Evolutionary conservation across 805 yeast species (phyloP), one percentile per base, ranked within the genome.

Genomic region (Myxozyma vanderwaltii): DNA sequence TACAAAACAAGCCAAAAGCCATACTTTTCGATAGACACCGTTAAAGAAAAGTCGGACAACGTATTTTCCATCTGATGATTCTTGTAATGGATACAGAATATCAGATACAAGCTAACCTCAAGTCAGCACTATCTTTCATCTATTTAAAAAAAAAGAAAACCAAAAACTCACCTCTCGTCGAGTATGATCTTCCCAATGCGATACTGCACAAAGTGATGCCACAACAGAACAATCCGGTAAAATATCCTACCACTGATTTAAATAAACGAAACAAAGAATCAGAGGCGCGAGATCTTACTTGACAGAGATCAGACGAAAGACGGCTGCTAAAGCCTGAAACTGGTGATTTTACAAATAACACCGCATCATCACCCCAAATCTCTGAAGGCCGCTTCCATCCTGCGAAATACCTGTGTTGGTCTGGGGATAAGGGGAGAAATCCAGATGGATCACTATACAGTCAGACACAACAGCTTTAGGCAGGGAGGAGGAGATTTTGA

Each of bases 191-290:
- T 68, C 66, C 23, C 68, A 68, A 19, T 72, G 70, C 0, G 76
- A 68, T 0, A 85, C 72, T 0, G 89, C 81, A 15, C 87, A 73
- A 15, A 88, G 67, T 0, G 91, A 77, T 1, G 91, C 83, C 2
- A 89, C 88, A 68, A 89, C 82, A 0, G 96, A 88, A 71, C 96
- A 89, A 70, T 89, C 85, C 7, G 83, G 75, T n/a, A 71, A 53
- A 2, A 68, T 54, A 35, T 68, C 71, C 57, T 71, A 15, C 41
- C 29, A 4, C 7, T 8, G 54, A 23, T 27, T 48, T 6, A 2
- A 5, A 10, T 41, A 26, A 15, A 15, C 29, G 17, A 21, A 5
- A 23, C 7, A 12, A 21, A 13, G 49, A 55, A 45, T 4, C 31
- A 4, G 49, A 55, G 41, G 6, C 54, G n/a, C 29, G 21, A 6